A percentile compares a stretch with the other conserved stretches of the same genome.
Conservation (phyloP, 108 stramenopile genomes). For the Pseudonitzschia multiseries region DNA sequence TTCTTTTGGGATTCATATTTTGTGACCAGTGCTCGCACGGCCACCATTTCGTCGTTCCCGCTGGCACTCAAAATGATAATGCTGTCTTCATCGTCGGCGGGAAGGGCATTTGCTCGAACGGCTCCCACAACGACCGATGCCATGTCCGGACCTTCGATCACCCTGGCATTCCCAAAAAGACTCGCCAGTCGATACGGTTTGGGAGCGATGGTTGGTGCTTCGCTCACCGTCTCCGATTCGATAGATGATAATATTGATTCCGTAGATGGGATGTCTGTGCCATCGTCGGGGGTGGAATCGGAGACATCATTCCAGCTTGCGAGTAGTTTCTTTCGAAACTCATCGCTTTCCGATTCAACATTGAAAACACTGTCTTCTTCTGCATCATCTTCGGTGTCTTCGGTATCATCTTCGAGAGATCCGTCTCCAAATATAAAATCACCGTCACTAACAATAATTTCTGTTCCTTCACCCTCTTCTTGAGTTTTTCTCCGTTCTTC, state of each 20-base stretch:
- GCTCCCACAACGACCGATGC: conserved; percentile 35
- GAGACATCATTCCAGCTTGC: conserved; percentile 29
- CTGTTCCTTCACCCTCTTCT: neutral
- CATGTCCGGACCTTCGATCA: conserved; percentile 46
- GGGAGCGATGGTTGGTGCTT: neutral
- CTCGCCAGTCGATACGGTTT: conserved; percentile 46
- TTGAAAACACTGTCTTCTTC: conserved; percentile 15
- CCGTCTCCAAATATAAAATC: conserved; percentile 12
- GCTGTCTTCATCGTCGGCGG: conserved; percentile 42
- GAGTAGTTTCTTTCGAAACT: conserved; percentile 51
- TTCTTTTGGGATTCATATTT: conserved; percentile 33
- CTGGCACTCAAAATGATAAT: conserved; percentile 47
- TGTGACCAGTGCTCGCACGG: conserved; percentile 38
- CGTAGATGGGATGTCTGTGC: neutral
- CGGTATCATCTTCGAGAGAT: conserved; percentile 17
- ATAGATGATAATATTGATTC: neutral
- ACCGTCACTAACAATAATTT: neutral
- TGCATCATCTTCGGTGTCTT: conserved; percentile 23
- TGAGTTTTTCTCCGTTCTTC: neutral
- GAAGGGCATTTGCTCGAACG: conserved; percentile 34
- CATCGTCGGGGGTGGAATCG: neutral
- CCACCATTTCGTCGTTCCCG: conserved; percentile 44
- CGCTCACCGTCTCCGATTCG: neutral
- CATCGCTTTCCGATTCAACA: conserved; percentile 1
- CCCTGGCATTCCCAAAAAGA: conserved; percentile 43